A percentile compares a stretch with the other conserved stretches of the same genome.
phyloP scores from a whole-genome alignment of 257 asterid genomes.

The Primulina tabacum region DNA sequence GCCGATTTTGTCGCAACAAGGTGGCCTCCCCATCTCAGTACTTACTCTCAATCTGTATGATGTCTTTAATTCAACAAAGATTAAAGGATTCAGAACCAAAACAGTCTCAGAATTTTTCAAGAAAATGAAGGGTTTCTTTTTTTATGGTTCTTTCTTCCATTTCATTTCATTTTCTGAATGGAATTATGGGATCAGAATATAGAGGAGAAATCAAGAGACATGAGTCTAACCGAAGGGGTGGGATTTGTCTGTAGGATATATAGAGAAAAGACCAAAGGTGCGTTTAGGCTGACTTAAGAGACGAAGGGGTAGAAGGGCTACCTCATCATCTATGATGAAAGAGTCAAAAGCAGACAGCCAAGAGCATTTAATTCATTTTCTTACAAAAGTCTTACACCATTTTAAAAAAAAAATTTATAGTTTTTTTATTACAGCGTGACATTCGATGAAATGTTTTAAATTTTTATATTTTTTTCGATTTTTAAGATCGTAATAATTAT shows the following conservation, averaged over 20 bases:
- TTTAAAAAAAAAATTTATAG: too few relatives aligned
- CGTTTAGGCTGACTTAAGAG: constrained; percentile 40
- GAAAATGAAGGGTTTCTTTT: background rate
- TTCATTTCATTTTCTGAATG: background rate
- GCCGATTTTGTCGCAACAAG: constrained; percentile 59
- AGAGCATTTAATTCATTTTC: constrained; percentile 56
- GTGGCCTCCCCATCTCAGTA: constrained; percentile 58
- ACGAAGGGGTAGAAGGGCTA: constrained; percentile 21
- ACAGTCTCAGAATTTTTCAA: background rate
- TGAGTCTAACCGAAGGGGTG: constrained; percentile 35
- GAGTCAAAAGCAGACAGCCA: constrained; percentile 69
- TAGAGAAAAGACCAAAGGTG: constrained; percentile 39
- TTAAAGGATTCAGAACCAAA: too few relatives aligned
- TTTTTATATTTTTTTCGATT: too few relatives aligned
- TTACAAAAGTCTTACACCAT: constrained; percentile 40
- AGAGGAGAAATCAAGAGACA: constrained; percentile 31
- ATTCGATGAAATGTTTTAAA: too few relatives aligned
- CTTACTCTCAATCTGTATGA: background rate
- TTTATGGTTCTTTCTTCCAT: background rate
- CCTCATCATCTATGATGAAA: constrained; percentile 24
- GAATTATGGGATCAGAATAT: background rate
- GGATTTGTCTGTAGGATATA: constrained; percentile 37
- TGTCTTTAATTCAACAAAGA: background rate
- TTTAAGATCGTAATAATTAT: too few relatives aligned
- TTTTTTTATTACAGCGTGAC: constrained; percentile 38